Evolutionary conservation across 2,329 filamentous ascomycete species (phyloP).

Genomic region (Paraphoma chrysanthemicola): DNA sequence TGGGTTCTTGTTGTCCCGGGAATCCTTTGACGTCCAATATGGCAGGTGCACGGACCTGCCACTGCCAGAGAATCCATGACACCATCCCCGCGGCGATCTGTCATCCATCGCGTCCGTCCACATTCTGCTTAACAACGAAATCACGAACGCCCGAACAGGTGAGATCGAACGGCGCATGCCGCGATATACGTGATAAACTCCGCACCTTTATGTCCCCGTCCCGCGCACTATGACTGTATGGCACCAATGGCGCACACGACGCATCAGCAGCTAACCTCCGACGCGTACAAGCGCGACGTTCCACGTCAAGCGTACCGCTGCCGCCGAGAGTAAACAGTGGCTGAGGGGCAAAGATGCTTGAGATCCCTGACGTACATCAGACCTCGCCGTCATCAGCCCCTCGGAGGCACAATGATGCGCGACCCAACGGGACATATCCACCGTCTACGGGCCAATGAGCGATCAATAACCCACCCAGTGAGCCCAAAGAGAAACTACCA

Average conservation of each 20-base stretch:
- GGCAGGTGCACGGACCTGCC: slow-evolving; percentile 12
- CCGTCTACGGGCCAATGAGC: background rate
- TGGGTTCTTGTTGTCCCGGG: background rate
- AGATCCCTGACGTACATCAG: slow-evolving; percentile 22
- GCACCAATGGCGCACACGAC: background rate
- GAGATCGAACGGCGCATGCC: background rate
- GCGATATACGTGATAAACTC: background rate
- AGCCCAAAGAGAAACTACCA: background rate
- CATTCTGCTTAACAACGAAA: background rate
- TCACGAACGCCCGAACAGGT: background rate
- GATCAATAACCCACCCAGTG: background rate
- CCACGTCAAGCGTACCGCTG: slow-evolving; percentile 22
- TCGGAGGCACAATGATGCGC: slow-evolving; percentile 5
- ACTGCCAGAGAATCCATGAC: slow-evolving; percentile 9
- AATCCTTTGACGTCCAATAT: background rate
- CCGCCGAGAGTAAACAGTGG: slow-evolving; percentile 14
- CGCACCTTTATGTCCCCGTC: background rate
- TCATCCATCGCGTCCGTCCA: background rate
- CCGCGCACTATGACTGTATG: slow-evolving; percentile 12
- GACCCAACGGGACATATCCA: background rate
- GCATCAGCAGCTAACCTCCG: slow-evolving; percentile 3
- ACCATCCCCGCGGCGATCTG: slow-evolving; percentile 22
- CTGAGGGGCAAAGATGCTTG: slow-evolving; percentile 8
- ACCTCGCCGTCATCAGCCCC: slow-evolving; percentile 8
- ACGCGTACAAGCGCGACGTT: slow-evolving; percentile 10